Conservation (phyloP, 2,329 filamentous ascomycete genomes). For the Ascochyta rabiei region DNA sequence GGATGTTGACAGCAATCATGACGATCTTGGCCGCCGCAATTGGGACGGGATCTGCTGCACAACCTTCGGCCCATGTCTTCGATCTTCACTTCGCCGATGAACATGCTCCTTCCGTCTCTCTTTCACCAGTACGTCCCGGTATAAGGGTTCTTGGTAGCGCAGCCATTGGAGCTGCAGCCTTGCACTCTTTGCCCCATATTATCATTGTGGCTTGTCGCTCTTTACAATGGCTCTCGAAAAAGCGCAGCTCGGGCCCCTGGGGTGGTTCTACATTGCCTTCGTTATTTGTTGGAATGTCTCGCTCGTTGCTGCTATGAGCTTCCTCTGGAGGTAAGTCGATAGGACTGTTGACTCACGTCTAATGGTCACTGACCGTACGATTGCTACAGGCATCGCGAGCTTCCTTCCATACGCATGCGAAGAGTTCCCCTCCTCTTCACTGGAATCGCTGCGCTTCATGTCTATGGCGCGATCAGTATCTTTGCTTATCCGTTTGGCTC, state of each 20-base stretch:
- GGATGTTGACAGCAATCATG: conserved; percentile 7
- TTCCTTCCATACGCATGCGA: conserved; percentile 41
- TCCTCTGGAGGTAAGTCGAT: conserved; percentile 24
- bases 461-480: conserved; percentile 33
- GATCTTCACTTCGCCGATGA: conserved; percentile 7
- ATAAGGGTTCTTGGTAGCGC: conserved; percentile 14
- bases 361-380: conserved; percentile 4
- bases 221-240: conserved; percentile 15
- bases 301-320: conserved; percentile 18
- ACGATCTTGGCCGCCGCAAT: conserved; percentile 2
- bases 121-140: neutral
- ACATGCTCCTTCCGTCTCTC: conserved; percentile 8
- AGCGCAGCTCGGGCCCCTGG: conserved; percentile 17
- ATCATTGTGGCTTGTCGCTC: conserved; percentile 12
- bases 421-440: conserved; percentile 36
- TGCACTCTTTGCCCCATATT: conserved; percentile 7
- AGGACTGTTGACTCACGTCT: neutral
- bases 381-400: conserved; percentile 25
- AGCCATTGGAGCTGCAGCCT: conserved; percentile 6
- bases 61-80: neutral
- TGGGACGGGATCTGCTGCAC: conserved; percentile 6
- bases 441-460: conserved; percentile 33
- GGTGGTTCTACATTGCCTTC: conserved; percentile 20
- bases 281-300: conserved; percentile 14
- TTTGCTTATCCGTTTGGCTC: conserved; percentile 34